These are phyloP conservation scores for Sphaerostilbella broomeana DNA, from an alignment of 2,329 filamentous ascomycete species.

Conservation along the genomic window DNA sequence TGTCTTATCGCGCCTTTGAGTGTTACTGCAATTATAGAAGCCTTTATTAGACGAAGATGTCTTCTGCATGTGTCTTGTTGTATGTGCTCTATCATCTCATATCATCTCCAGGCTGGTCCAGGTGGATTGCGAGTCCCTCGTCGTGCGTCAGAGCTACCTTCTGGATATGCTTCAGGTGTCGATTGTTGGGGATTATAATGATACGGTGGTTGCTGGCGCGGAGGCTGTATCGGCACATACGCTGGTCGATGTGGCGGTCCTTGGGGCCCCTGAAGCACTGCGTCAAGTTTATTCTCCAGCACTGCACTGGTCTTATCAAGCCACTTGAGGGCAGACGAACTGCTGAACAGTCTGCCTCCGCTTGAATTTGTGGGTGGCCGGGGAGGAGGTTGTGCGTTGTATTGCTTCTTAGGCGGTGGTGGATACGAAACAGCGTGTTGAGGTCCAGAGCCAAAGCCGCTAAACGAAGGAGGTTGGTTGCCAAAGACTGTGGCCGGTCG, in stretches of 20 bases:
- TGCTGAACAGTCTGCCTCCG: constrained; percentile 24
- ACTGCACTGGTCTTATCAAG: constrained; percentile 30
- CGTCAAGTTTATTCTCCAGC: constrained; percentile 28
- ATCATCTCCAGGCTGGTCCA: background rate
- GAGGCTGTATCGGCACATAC: constrained; percentile 10
- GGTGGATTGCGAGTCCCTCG: background rate
- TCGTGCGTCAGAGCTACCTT: background rate
- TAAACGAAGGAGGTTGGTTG: constrained; percentile 13
- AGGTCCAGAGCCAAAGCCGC: constrained; percentile 19
- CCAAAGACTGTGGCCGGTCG: constrained; percentile 20
- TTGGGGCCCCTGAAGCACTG: constrained; percentile 22
- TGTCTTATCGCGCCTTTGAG: no score
- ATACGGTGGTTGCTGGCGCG: constrained; percentile 4
- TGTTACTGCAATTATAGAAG: no score
- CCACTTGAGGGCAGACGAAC: constrained; percentile 29
- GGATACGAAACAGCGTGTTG: constrained; percentile 24
- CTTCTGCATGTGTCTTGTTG: no score
- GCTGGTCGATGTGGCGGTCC: constrained; percentile 11
- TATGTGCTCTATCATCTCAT: background rate
- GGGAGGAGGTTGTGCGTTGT: constrained; percentile 19
- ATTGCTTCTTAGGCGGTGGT: constrained; percentile 27
- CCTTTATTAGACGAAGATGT: background rate
- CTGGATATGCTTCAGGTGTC: constrained; percentile 1
- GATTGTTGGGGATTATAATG: constrained; percentile 5
- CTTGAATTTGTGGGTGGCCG: constrained; percentile 16